Conservation (phyloP, 495 filamentous ascomycete genomes). For the Venustampulla echinocandica region DNA sequence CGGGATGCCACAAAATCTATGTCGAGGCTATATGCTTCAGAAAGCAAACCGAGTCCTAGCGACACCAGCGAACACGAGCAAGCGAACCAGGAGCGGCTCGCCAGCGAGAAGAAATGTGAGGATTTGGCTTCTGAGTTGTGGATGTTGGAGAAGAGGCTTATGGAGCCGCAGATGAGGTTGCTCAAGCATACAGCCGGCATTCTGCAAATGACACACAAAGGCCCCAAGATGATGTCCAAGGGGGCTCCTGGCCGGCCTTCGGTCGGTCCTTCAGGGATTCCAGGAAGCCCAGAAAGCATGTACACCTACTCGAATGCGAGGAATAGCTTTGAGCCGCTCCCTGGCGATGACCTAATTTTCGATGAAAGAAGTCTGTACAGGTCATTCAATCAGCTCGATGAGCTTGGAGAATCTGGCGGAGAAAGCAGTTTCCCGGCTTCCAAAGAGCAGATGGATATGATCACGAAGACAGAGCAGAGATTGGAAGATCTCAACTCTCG, state of each 20-base stretch:
- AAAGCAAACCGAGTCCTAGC: slow-evolving; percentile 28
- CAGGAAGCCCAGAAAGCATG: slow-evolving; percentile 60
- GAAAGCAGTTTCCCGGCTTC: slow-evolving; percentile 1
- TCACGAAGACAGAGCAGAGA: slow-evolving; percentile 56
- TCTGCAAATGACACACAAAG: slow-evolving; percentile 76
- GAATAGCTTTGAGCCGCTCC: slow-evolving; percentile 37
- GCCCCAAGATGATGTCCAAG: slow-evolving; percentile 31
- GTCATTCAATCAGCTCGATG: slow-evolving; percentile 49
- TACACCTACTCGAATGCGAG: slow-evolving; percentile 48
- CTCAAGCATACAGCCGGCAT: slow-evolving; percentile 90
- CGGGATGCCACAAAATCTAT: slow-evolving; percentile 87
- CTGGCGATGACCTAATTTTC: slow-evolving; percentile 45
- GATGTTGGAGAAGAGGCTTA: slow-evolving; percentile 60
- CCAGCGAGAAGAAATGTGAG: slow-evolving; percentile 74
- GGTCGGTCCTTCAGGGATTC: slow-evolving; percentile 33
- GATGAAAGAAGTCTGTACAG: slow-evolving; percentile 76
- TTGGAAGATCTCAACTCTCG: slow-evolving; percentile 65
- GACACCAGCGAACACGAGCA: slow-evolving; percentile 32
- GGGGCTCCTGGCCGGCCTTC: slow-evolving; percentile 18
- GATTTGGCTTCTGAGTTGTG: slow-evolving; percentile 74
- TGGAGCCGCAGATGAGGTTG: slow-evolving; percentile 61
- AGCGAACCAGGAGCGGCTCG: slow-evolving; percentile 64
- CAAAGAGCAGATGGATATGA: slow-evolving; percentile 30
- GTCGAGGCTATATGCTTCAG: slow-evolving; percentile 57
- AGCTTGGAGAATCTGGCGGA: slow-evolving; percentile 2